phyloP scores from a whole-genome alignment of 148 eudicot species.

The Persicaria tinctoria region DNA sequence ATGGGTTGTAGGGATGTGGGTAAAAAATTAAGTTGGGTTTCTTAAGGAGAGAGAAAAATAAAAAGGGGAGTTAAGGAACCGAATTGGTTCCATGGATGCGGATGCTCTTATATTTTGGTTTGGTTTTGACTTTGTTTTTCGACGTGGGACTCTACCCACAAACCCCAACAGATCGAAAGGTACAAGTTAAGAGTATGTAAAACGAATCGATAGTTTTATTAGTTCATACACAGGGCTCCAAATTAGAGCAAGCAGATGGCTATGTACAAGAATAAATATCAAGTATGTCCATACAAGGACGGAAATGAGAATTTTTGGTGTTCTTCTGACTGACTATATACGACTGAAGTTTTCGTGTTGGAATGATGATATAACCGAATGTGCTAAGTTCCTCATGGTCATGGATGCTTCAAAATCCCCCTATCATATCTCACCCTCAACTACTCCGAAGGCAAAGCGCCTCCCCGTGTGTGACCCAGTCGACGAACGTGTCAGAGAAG shows the following conservation, averaged over 20 bases:
- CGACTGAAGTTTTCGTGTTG: background rate
- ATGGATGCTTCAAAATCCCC: background rate
- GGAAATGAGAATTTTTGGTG: background rate
- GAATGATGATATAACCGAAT: background rate
- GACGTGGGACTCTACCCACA: too few species aligned
- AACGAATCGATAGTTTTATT: background rate
- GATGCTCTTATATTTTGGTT: too few species aligned
- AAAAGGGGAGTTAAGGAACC: too few species aligned
- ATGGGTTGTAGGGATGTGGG: too few species aligned
- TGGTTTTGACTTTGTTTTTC: too few species aligned
- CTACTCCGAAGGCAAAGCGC: constrained; percentile 40
- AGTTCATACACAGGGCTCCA: background rate
- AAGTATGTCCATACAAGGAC: background rate
- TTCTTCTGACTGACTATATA: background rate
- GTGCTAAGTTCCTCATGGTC: background rate
- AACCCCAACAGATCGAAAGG: background rate
- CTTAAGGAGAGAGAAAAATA: too few species aligned
- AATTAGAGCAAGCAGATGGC: constrained; percentile 3
- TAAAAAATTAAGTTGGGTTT: too few species aligned
- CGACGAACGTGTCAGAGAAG: constrained; percentile 63
- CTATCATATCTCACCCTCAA: background rate
- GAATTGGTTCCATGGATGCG: too few species aligned
- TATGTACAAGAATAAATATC: background rate
- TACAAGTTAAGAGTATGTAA: background rate
- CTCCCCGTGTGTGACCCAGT: constrained; percentile 71